These are phyloP conservation scores for Cladosporium cucumerinum DNA, from an alignment of 2,329 filamentous ascomycete species.

Conservation along the genomic window DNA sequence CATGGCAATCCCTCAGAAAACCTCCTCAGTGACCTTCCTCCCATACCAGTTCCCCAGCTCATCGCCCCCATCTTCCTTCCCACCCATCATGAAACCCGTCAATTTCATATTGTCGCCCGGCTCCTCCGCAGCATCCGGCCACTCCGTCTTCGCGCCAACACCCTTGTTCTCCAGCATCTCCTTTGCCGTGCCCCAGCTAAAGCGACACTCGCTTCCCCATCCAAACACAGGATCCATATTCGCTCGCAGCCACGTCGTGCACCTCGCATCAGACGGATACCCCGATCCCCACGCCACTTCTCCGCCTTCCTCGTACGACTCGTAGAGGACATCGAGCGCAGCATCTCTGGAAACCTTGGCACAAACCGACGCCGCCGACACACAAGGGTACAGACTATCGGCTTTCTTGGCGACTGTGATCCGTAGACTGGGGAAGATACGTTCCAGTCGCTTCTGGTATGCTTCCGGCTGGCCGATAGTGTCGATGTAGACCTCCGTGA, in stretches of 20 bases:
- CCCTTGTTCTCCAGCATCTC: conserved; percentile 81
- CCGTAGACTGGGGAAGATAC: conserved; percentile 68
- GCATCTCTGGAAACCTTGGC: conserved; percentile 95
- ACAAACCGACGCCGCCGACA: conserved; percentile 89
- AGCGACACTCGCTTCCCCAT: conserved; percentile 89
- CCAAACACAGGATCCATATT: conserved; percentile 94
- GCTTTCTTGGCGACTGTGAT: conserved; percentile 67
- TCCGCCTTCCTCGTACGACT: conserved; percentile 43
- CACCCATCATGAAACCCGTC: conserved; percentile 68
- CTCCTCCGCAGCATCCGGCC: conserved; percentile 69
- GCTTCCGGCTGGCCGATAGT: conserved; percentile 79
- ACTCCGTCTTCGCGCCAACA: conserved; percentile 69
- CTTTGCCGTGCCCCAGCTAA: conserved; percentile 94
- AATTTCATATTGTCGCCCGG: conserved; percentile 63
- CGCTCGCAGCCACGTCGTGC: conserved; percentile 72
- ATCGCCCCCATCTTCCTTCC: conserved; percentile 49
- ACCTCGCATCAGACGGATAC: conserved; percentile 84
- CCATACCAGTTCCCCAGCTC: conserved; percentile 84
- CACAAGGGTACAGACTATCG: conserved; percentile 86
- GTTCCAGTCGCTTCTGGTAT: conserved; percentile 81
- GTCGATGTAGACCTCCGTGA: conserved; percentile 90
- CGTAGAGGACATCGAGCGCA: conserved; percentile 76
- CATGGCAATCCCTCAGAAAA: conserved; percentile 53
- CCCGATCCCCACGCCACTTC: conserved; percentile 73
- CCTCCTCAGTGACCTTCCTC: conserved; percentile 62